Evolutionary conservation across 139 green algal genomes (phyloP).

Genomic region (Chlorella ohadii): DNA sequence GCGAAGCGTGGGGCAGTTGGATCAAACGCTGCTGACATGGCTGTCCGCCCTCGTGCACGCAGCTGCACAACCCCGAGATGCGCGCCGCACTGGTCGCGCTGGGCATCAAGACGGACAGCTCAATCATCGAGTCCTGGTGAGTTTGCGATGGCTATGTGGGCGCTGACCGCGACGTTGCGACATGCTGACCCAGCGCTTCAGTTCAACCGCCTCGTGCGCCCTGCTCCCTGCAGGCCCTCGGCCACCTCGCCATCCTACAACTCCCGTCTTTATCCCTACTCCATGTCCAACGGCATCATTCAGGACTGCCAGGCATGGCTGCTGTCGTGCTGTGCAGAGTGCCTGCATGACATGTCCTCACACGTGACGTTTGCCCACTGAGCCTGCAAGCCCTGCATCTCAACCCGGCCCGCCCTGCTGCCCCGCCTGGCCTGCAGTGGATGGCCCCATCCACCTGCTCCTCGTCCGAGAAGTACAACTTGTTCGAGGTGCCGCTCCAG

Average conservation of each 20-base stretch:
- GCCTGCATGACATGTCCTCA: no score
- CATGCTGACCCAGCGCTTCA: no score
- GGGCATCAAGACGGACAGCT: background rate
- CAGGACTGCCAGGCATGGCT: background rate
- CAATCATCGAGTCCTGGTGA: slow-evolving; percentile 2
- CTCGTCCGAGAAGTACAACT: background rate
- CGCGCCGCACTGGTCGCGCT: background rate
- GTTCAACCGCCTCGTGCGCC: no score
- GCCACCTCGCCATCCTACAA: background rate
- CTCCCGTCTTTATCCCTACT: background rate
- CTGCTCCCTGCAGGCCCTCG: background rate
- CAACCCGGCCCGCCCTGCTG: background rate
- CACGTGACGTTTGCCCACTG: background rate
- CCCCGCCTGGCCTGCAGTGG: background rate
- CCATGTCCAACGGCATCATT: background rate
- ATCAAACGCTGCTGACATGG: background rate
- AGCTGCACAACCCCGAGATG: slow-evolving; percentile 12
- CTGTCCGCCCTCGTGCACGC: background rate
- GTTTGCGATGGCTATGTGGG: background rate
- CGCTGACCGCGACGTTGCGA: no score
- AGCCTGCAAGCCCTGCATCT: background rate
- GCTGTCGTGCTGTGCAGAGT: background rate
- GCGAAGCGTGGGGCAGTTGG: background rate
- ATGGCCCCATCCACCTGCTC: background rate
- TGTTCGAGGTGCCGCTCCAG: slow-evolving; percentile 10